Base-by-base conservation (phyloP, 2,329 filamentous ascomycete species). In the Fusarium floridanum region DNA sequence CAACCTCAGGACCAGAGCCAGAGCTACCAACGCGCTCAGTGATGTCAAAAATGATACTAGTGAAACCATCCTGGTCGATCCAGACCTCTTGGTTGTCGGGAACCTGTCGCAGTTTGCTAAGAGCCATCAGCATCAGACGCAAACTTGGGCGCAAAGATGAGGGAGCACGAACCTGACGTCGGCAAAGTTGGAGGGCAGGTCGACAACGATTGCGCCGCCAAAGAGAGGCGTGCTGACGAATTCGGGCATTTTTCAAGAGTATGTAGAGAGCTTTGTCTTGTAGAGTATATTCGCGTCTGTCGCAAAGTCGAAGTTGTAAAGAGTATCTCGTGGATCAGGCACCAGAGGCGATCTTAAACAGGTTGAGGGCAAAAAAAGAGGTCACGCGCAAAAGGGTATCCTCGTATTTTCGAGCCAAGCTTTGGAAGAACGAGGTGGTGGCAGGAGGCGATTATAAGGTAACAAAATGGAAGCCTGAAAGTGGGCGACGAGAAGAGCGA, bases 1-100 rank as follows among this genome's bases (percentile, higher is more conserved):
- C 91, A 39, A 89, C 89, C 78, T 91, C 88, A 20, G 90, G 86
- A 2, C 86, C 84, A 48, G 84, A 85, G 34, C 87, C 86, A 6
- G 89, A 79, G 16, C 83, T 81, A 69, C 90, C 89, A 24, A 97
- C 92, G 66, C 94, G 93, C 85, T 98, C 93, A 64, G 94, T 93
- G 79, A 98, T 94, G 79, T 98, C 96, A 83, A 98, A 89, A 77
- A 98, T 95, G 81, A 98, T 91, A 84, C 90, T 95, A 4, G 94
- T 94, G 82, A 95, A 95, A 60, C 95, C 95, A 72, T 93, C 89
- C 74, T 90, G 88, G 81, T 97, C 95, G 79, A 98, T 92, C 85
- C 92, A 98, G 77, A 98, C 93, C 86, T 98, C 96, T 85, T 98
- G 95, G 83, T 97, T 94, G 81, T 96, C 92, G 61, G 93, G 93